Evolutionary conservation across 2,329 filamentous ascomycete species (phyloP).

Genomic region (Clonostachys solani): DNA sequence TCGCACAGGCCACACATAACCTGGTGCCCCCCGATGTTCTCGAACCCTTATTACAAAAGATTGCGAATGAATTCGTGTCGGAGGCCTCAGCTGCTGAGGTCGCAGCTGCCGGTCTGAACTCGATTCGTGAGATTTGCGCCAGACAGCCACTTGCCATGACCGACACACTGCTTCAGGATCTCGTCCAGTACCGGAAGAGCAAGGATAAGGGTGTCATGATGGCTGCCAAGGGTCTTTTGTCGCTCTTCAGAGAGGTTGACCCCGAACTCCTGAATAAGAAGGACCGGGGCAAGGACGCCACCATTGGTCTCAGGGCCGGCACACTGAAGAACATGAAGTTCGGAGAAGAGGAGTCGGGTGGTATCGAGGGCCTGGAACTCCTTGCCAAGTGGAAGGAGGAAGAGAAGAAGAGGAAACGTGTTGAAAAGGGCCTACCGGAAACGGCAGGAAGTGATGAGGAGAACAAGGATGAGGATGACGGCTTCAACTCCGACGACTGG

Average conservation of each 20-base stretch:
- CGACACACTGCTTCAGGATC: conserved; percentile 89
- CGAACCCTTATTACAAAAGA: conserved; percentile 88
- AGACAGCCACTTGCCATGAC: conserved; percentile 95
- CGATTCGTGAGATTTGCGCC: conserved; percentile 89
- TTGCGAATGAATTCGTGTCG: conserved; percentile 97
- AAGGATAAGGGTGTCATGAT: conserved; percentile 99
- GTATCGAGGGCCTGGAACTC: conserved; percentile 88
- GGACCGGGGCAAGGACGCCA: conserved; percentile 87
- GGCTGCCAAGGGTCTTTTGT: conserved; percentile 89
- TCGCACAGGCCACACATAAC: conserved; percentile 88
- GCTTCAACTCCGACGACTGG: conserved; percentile 53
- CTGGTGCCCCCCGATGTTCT: conserved; percentile 89
- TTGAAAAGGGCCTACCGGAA: conserved; percentile 64
- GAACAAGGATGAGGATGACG: conserved; percentile 57
- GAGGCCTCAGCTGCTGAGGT: conserved; percentile 91
- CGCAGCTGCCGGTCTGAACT: conserved; percentile 85
- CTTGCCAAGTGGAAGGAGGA: conserved; percentile 93
- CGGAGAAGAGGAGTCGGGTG: conserved; percentile 74
- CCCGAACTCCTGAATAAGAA: conserved; percentile 85
- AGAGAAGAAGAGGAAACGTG: conserved; percentile 69
- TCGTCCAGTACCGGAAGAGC: conserved; percentile 93
- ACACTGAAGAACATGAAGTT: conserved; percentile 74
- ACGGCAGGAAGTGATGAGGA: conserved; percentile 57
- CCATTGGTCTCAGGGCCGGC: conserved; percentile 74
- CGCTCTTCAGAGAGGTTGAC: conserved; percentile 86